Percentiles rank a stretch among this genome's conserved stretches.
These are phyloP conservation scores for Chalciporus sphaerocephalus DNA, from an alignment of 768 basidiomycete species.

Conservation along the genomic window DNA sequence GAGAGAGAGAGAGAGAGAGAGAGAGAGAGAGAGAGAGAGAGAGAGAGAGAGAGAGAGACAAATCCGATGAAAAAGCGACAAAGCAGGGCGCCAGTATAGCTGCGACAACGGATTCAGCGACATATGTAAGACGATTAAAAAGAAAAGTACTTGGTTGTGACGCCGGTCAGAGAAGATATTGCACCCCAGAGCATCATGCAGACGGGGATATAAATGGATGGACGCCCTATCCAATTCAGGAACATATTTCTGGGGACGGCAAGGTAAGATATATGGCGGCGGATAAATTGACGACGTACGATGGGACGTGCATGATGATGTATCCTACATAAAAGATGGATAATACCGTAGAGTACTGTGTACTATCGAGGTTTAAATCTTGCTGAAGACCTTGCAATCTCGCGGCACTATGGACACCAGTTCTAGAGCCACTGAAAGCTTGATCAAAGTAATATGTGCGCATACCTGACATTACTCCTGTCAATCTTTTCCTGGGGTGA, in stretches of 20 bases:
- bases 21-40: no score
- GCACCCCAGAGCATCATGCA: conserved; percentile 72
- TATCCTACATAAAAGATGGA: conserved; percentile 65
- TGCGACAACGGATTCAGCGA: no score
- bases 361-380: conserved; percentile 57
- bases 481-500: conserved; percentile 44
- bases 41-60: no score
- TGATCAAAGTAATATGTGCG: neutral
- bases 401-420: conserved; percentile 48
- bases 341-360: conserved; percentile 62
- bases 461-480: conserved; percentile 64
- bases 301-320: conserved; percentile 41
- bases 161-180: conserved; percentile 46
- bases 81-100: conserved; percentile 40
- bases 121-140: neutral
- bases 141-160: conserved; percentile 28
- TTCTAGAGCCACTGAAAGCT: neutral
- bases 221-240: conserved; percentile 60
- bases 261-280: conserved; percentile 1
- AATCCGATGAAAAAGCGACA: conserved; percentile 55
- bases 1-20: no score
- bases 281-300: conserved; percentile 20
- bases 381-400: conserved; percentile 62
- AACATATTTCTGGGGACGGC: conserved; percentile 67
- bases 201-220: conserved; percentile 59